A percentile compares a stretch with the other conserved stretches of the same genome.
Conservation (phyloP, 192 early-diverging fungal genomes). For the Paraglomus brasilianum region DNA sequence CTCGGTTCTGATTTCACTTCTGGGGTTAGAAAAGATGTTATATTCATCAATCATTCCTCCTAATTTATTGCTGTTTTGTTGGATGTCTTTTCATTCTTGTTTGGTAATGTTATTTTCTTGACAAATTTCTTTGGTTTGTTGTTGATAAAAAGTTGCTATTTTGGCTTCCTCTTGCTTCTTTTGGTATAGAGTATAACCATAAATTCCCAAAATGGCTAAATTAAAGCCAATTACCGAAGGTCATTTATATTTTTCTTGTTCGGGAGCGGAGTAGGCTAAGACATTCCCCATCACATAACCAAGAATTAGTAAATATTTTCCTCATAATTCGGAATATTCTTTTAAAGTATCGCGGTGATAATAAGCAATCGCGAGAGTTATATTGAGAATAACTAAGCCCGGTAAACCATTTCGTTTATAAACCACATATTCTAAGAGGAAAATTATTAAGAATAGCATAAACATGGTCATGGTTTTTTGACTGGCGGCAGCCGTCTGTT, state of each 20-base stretch:
- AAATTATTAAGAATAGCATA: conserved; percentile 6
- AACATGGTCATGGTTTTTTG: conserved; percentile 22
- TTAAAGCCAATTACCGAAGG: conserved; percentile 3
- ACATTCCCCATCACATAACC: conserved; percentile 12
- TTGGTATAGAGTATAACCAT: conserved; percentile 4
- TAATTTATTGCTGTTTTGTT: not conserved
- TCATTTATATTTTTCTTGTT: not conserved
- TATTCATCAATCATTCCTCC: not conserved
- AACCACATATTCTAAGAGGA: conserved; percentile 24
- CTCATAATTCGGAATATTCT: not conserved
- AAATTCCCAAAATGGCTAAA: not conserved
- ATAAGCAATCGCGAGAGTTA: not conserved
- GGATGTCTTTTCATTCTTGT: conserved; percentile 1
- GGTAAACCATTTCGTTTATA: conserved; percentile 18
- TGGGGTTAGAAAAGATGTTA: not conserved
- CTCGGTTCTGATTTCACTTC: not conserved
- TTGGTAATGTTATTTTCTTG: no score
- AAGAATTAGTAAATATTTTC: conserved; percentile 5
- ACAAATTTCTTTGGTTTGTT: not conserved
- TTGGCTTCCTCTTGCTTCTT: not conserved
- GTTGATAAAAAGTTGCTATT: not conserved
- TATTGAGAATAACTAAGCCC: not conserved
- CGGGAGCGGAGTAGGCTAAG: not conserved
- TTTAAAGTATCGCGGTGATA: not conserved
- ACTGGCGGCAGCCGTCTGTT: not conserved